Evolutionary conservation across 768 basidiomycete genomes (phyloP).

Genomic region (Boletus speciosus): DNA sequence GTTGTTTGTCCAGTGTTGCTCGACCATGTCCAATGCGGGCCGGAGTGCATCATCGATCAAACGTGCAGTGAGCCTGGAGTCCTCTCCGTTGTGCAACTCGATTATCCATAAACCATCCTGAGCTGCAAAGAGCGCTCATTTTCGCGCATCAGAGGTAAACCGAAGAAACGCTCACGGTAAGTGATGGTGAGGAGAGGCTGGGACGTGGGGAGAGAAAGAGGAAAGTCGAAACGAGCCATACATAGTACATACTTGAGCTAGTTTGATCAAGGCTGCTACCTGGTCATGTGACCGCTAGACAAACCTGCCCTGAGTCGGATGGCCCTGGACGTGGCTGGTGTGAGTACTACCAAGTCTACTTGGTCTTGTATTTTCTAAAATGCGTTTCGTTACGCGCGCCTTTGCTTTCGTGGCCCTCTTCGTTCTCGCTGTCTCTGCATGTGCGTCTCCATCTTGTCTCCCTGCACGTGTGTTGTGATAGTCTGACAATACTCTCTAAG

Average conservation of each 20-base stretch:
- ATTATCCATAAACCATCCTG: constrained; percentile 70
- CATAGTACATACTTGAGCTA: no score
- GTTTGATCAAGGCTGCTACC: neutral
- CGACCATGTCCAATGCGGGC: constrained; percentile 71
- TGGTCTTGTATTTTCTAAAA: constrained; percentile 8
- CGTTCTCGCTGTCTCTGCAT: constrained; percentile 29
- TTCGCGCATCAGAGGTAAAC: neutral
- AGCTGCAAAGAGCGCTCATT: neutral
- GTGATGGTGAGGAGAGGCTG: constrained; percentile 63
- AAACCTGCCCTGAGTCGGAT: constrained; percentile 27
- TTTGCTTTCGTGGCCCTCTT: constrained; percentile 29
- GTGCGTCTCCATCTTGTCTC: constrained; percentile 14
- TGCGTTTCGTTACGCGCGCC: constrained; percentile 34
- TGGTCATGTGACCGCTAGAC: constrained; percentile 14
- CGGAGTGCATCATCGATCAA: constrained; percentile 59
- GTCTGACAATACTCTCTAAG: constrained; percentile 11
- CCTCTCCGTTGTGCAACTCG: constrained; percentile 75
- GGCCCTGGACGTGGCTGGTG: constrained; percentile 22
- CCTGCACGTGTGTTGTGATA: neutral
- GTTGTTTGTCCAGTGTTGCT: constrained; percentile 63
- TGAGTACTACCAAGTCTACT: neutral
- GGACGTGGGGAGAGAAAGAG: constrained; percentile 46
- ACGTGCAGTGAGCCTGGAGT: constrained; percentile 61
- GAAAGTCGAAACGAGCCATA: constrained; percentile 20
- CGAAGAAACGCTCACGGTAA: constrained; percentile 45